Conservation (phyloP, 2,329 filamentous ascomycete species). For the Xylaria sp. region DNA sequence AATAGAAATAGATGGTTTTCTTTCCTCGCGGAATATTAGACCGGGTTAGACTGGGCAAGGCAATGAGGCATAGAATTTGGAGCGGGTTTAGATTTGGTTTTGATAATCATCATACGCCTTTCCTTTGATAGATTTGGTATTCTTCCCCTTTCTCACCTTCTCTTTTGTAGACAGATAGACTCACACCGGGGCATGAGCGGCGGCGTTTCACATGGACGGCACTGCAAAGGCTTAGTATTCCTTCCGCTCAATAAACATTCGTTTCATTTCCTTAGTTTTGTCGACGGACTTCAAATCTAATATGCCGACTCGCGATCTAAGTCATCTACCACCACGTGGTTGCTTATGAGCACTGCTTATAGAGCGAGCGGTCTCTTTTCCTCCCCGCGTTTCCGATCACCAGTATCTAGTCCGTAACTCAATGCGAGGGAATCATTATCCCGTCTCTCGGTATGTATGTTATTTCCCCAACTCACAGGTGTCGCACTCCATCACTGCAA, state of each 20-base stretch:
- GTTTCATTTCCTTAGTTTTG: slow-evolving; percentile 1
- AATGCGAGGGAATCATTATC: background rate
- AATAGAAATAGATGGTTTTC: slow-evolving; percentile 23
- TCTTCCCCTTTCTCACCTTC: background rate
- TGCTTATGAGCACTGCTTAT: background rate
- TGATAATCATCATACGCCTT: background rate
- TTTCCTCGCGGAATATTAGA: slow-evolving; percentile 19
- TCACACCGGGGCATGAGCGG: slow-evolving; percentile 7
- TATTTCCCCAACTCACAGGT: background rate
- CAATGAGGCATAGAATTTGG: background rate
- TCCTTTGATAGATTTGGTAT: background rate
- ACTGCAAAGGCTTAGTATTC: slow-evolving; percentile 8
- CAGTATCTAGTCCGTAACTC: background rate
- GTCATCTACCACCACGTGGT: slow-evolving; percentile 5
- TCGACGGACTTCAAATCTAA: background rate
- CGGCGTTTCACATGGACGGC: slow-evolving; percentile 29
- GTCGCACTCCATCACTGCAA: background rate
- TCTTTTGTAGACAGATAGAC: slow-evolving; percentile 1
- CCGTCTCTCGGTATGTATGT: background rate
- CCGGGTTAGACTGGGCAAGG: slow-evolving; percentile 6
- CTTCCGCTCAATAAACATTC: slow-evolving; percentile 19
- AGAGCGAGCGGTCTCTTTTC: background rate
- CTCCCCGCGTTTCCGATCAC: background rate
- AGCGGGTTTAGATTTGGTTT: slow-evolving; percentile 7
- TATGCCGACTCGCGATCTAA: background rate